Evolutionary conservation across 176 grass and related monocot genomes (phyloP).

Genomic region (Aegilops sharonensis): DNA sequence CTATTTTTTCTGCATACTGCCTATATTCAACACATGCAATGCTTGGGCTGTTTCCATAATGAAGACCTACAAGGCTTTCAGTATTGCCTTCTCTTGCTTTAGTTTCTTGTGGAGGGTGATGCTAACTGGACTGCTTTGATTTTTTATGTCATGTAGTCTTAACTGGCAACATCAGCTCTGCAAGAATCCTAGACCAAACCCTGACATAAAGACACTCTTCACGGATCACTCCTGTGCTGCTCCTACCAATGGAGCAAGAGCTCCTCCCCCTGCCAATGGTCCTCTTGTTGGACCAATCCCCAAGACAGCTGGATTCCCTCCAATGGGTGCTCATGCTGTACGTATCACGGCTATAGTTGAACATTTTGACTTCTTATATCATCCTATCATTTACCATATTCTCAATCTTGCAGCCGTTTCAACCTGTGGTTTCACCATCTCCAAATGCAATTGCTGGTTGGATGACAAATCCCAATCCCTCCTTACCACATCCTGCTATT

Average conservation of each 20-base stretch:
- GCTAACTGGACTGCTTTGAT: slow-evolving; percentile 19
- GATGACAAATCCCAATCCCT: slow-evolving; percentile 95
- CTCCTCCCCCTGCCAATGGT: slow-evolving; percentile 74
- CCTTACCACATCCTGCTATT: slow-evolving; percentile 74
- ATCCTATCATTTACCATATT: slow-evolving; percentile 12
- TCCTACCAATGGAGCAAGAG: slow-evolving; percentile 86
- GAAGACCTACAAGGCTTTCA: not conserved
- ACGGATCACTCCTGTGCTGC: slow-evolving; percentile 95
- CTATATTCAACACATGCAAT: slow-evolving; percentile 1
- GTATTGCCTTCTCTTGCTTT: slow-evolving; percentile 5
- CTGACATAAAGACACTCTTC: slow-evolving; percentile 98
- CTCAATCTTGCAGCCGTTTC: slow-evolving; percentile 72
- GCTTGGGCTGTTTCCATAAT: slow-evolving; percentile 23
- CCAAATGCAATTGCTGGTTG: slow-evolving; percentile 95
- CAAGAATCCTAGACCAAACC: slow-evolving; percentile 98
- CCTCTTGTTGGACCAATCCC: slow-evolving; percentile 93
- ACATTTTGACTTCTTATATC: not conserved
- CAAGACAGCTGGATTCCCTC: slow-evolving; percentile 89
- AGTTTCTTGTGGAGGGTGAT: not conserved
- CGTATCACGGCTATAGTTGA: not conserved
- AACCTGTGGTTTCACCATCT: slow-evolving; percentile 90
- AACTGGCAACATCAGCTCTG: slow-evolving; percentile 99
- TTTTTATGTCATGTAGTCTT: slow-evolving; percentile 52
- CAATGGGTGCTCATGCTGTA: slow-evolving; percentile 91
- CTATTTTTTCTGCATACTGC: not conserved